These are phyloP conservation scores for Coelastrella sp. DNA, from an alignment of 139 green algal genomes.

Conservation along the genomic window DNA sequence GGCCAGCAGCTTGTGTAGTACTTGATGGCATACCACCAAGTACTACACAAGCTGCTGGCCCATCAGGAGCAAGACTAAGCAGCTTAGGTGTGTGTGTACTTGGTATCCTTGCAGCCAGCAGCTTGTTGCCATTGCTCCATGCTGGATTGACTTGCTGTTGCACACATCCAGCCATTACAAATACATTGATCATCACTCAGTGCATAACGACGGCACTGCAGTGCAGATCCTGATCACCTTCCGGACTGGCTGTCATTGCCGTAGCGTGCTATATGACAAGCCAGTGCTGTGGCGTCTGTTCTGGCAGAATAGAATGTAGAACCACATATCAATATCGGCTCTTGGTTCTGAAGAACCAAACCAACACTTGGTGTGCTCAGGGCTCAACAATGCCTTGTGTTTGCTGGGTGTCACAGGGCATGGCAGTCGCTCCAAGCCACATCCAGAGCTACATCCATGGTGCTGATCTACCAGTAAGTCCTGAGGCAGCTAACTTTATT, in stretches of 20 bases:
- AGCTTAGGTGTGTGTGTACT: too few species aligned
- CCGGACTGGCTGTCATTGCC: neutral
- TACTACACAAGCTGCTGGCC: too few species aligned
- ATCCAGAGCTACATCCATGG: slow-evolving; percentile 68
- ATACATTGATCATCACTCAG: neutral
- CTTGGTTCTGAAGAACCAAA: neutral
- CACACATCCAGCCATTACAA: too few species aligned
- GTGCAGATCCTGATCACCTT: neutral
- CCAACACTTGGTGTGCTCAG: neutral
- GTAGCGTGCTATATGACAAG: neutral
- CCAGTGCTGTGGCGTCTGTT: neutral
- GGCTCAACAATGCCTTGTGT: neutral
- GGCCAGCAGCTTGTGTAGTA: too few species aligned
- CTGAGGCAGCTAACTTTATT: neutral
- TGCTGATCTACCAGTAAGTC: slow-evolving; percentile 70
- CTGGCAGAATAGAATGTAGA: too few species aligned
- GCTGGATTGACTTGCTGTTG: neutral
- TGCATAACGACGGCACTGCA: neutral
- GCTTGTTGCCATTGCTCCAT: too few species aligned
- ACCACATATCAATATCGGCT: too few species aligned
- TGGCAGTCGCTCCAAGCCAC: slow-evolving; percentile 70
- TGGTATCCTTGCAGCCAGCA: too few species aligned
- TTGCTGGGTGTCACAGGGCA: slow-evolving; percentile 49
- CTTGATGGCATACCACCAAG: too few species aligned
- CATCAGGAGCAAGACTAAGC: too few species aligned